Percentiles rank a stretch among this genome's conserved stretches.
Evolutionary conservation across 495 filamentous ascomycete species (phyloP).

Genomic region (Letharia columbiana): DNA sequence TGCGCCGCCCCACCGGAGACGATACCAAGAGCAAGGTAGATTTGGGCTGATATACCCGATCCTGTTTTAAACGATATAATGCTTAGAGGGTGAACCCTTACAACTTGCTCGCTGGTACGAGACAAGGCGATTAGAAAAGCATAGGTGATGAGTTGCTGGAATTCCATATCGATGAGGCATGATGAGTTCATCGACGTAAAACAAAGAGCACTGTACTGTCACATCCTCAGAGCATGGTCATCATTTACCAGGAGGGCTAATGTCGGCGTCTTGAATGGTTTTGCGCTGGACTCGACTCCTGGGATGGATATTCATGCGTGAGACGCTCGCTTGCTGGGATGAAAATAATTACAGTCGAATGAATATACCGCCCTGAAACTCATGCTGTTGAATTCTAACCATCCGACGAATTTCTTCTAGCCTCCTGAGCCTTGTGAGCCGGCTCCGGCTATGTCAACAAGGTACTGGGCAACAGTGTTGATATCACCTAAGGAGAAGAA

Average conservation of each 20-base stretch:
- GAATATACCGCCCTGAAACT: neutral
- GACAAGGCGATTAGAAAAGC: neutral
- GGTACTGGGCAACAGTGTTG: slow-evolving; percentile 13
- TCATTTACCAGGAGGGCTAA: neutral
- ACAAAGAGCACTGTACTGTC: neutral
- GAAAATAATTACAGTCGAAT: neutral
- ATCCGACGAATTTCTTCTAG: neutral
- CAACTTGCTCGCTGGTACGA: neutral
- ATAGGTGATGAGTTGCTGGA: neutral
- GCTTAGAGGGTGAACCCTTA: neutral
- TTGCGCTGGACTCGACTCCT: neutral
- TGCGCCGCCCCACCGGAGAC: no score
- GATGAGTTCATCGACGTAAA: neutral
- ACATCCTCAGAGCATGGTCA: neutral
- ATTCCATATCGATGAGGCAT: neutral
- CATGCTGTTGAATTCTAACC: neutral
- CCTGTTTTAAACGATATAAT: neutral
- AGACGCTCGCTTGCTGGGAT: slow-evolving; percentile 3
- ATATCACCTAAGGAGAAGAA: slow-evolving; percentile 18
- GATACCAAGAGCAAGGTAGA: neutral
- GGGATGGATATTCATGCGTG: neutral
- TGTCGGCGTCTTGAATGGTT: neutral
- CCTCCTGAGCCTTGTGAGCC: slow-evolving; percentile 2
- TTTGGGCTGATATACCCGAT: neutral
- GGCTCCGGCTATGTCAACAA: slow-evolving; percentile 12